Evolutionary conservation across 2,329 filamentous ascomycete genomes (phyloP).

Genomic region (Byssochlamys sp.): DNA sequence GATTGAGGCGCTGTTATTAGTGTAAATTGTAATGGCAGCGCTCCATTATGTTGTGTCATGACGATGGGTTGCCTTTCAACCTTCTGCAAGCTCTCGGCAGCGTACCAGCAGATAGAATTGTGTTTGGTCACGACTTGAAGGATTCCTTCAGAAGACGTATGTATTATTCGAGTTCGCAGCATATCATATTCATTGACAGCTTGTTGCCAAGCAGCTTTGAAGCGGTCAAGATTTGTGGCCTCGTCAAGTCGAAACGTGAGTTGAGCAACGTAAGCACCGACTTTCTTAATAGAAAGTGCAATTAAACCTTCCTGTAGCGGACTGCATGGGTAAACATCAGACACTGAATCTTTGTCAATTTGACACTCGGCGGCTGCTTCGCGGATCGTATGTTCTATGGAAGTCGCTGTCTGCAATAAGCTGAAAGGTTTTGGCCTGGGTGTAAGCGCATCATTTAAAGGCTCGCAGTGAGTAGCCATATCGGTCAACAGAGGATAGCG

Average conservation of each 20-base stretch:
- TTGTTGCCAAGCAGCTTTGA: slow-evolving; percentile 40
- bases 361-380: slow-evolving; percentile 23
- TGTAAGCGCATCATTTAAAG: background rate
- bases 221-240: slow-evolving; percentile 30
- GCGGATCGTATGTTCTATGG: slow-evolving; percentile 14
- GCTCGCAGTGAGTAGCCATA: slow-evolving; percentile 29
- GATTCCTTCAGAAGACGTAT: slow-evolving; percentile 28
- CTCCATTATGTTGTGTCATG: slow-evolving; percentile 27
- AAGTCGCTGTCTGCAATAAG: slow-evolving; percentile 14
- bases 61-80: slow-evolving; percentile 16
- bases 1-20: slow-evolving; percentile 21
- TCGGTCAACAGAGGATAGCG: slow-evolving; percentile 33
- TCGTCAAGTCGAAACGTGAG: slow-evolving; percentile 33
- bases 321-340: slow-evolving; percentile 36
- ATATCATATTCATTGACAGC: slow-evolving; percentile 38
- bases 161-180: slow-evolving; percentile 40
- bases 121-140: slow-evolving; percentile 33
- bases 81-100: slow-evolving; percentile 17
- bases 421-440: slow-evolving; percentile 18
- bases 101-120: slow-evolving; percentile 25
- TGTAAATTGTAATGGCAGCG: slow-evolving; percentile 24
- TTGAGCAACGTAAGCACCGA: slow-evolving; percentile 41
- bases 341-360: slow-evolving; percentile 19
- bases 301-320: slow-evolving; percentile 38
- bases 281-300: slow-evolving; percentile 39